Base-by-base conservation (phyloP, 2,329 filamentous ascomycete species). In the Exophiala aquamarina region DNA sequence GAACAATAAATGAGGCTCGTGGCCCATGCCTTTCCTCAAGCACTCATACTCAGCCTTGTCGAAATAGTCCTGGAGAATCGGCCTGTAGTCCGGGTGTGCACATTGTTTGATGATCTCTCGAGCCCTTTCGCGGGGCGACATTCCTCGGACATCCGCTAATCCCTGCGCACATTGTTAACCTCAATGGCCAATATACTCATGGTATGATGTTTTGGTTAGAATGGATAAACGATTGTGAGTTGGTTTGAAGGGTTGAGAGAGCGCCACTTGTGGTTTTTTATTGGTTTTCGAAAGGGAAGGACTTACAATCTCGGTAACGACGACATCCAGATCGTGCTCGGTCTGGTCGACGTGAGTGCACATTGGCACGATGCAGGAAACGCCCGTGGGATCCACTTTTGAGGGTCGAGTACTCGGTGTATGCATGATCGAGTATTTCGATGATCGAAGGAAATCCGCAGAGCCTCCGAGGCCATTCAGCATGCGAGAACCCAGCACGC, bases 391-490 rank as follows among this genome's bases (percentile, higher is more conserved):
- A 66, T 95, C 89, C 11, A 79, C 85, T 78, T 93, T 94, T 61
- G 79, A 82, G 9, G 89, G 89, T 17, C 89, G 80, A 1, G 86
- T 85, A 15, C 82, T 87, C 1, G 89, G 90, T 1, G 89, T 94
- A 76, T 95, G 90, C 89, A 95, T 94, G 75, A 95, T 94, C 61
- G 80, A 85, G 77, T 94, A 90, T 70, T 92, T 92, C 51, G 85
- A 71, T 59, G 72, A 82, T 48, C 88, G 82, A 48, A 93, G 74
- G 78, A 93, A 93, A 64, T 93, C 88, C 42, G 87, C 87, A 2
- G 82, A 87, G 3, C 88, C 88, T 40, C 88, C 88, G 5, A 93
- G 81, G 9, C 88, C 88, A 73, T 92, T 92, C 51, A 93, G 78
- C 87, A 92, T 93, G 47, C 90, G 84, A 52, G 79, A 85, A 55